Conservation (phyloP, 768 basidiomycete species). For the Baorangia bicolor region DNA sequence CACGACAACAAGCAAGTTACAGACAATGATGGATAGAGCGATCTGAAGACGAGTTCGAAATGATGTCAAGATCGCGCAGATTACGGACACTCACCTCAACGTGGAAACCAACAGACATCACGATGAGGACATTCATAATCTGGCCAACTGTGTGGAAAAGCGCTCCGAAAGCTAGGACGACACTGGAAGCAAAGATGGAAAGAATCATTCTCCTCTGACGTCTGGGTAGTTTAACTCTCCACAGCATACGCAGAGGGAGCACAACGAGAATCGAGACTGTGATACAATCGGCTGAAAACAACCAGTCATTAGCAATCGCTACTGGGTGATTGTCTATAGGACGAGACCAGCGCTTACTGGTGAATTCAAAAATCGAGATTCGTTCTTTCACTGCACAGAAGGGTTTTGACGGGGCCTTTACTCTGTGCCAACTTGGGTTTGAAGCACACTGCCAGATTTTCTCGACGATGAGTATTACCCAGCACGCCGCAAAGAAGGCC, state of each 20-base stretch:
- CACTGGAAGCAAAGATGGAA: conserved; percentile 7
- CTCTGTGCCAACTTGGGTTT: neutral
- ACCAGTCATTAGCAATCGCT: neutral
- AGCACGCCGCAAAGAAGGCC: neutral
- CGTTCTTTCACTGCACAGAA: neutral
- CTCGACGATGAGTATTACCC: neutral
- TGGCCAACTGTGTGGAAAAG: neutral
- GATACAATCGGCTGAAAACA: conserved; percentile 5
- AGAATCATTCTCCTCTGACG: conserved; percentile 11
- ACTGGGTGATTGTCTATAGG: neutral
- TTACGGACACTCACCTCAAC: neutral
- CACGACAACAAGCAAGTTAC: conserved; percentile 12
- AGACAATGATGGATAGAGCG: conserved; percentile 7
- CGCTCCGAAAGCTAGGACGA: conserved; percentile 9
- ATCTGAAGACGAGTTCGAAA: neutral
- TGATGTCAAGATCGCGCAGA: neutral
- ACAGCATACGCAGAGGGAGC: conserved; percentile 14
- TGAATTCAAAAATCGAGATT: neutral
- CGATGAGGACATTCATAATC: neutral
- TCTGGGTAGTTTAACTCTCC: conserved; percentile 15
- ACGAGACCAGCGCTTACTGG: too few relatives aligned
- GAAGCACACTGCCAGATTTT: conserved; percentile 1
- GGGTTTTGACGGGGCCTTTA: neutral
- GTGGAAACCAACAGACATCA: neutral
- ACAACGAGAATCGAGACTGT: conserved; percentile 5